Evolutionary conservation across 192 early-diverging fungal genomes (phyloP).

Genomic region (Pilaira anomala): DNA sequence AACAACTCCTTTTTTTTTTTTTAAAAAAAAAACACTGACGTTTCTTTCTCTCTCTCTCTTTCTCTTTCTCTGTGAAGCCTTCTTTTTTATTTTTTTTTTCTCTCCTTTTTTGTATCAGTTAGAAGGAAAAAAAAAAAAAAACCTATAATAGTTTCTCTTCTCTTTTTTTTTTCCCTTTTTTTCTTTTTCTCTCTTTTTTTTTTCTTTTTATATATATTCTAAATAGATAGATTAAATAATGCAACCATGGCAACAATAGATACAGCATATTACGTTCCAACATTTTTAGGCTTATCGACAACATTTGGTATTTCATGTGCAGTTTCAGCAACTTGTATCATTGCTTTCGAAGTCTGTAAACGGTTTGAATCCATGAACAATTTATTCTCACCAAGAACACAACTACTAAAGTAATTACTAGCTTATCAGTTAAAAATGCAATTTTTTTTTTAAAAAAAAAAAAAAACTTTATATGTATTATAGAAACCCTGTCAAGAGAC

Average conservation of each 20-base stretch:
- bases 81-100: no score
- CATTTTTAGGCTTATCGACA: conserved; percentile 48
- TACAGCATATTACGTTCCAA: conserved; percentile 42
- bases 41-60: no score
- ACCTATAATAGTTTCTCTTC: no score
- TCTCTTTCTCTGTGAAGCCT: no score
- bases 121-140: no score
- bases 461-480: background rate
- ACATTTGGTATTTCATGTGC: conserved; percentile 48
- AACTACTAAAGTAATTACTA: conserved; percentile 27
- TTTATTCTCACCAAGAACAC: conserved; percentile 46
- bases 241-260: conserved; percentile 42
- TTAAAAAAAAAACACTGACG: no score
- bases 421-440: background rate
- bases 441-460: background rate
- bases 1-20: no score
- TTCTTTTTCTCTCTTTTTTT: background rate
- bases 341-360: conserved; percentile 50
- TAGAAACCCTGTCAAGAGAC: conserved; percentile 48
- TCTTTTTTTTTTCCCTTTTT: background rate
- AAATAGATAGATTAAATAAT: background rate
- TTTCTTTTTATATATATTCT: background rate
- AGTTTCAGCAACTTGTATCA: conserved; percentile 43
- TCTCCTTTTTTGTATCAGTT: no score
- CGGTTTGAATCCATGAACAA: conserved; percentile 47